A percentile compares a stretch with the other conserved stretches of the same genome.
Evolutionary conservation across 129 eudicot species (phyloP).

Genomic region (Deinandra increscens): DNA sequence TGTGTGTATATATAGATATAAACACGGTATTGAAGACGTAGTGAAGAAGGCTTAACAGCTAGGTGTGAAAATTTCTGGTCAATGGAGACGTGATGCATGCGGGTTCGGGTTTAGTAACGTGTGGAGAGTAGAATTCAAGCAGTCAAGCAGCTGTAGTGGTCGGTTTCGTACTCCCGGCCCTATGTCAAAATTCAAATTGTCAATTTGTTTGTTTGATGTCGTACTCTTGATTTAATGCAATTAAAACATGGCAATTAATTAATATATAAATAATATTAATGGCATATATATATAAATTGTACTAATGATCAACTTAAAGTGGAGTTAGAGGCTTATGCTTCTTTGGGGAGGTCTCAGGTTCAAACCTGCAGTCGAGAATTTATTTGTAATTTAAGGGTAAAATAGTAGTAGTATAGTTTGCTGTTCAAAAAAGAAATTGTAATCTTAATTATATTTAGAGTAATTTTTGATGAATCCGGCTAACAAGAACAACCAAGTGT

Average conservation of each 20-base stretch:
- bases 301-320: no score
- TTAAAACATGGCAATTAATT: neutral
- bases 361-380: no score
- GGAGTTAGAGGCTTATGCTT: no score
- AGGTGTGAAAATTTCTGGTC: slow-evolving; percentile 20
- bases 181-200: neutral
- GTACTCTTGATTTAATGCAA: neutral
- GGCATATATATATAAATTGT: no score
- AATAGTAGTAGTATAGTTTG: no score
- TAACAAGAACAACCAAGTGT: no score
- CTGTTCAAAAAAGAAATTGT: no score
- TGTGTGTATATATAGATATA: neutral
- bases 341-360: no score
- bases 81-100: slow-evolving; percentile 34
- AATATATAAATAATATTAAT: neutral
- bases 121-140: neutral
- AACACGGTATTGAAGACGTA: slow-evolving; percentile 16
- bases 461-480: no score
- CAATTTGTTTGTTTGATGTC: neutral
- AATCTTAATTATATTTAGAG: no score
- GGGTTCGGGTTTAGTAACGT: slow-evolving; percentile 5
- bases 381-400: no score
- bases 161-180: no score
- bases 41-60: slow-evolving; percentile 10
- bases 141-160: neutral